Evolutionary conservation across 2,329 filamentous ascomycete genomes (phyloP).

Genomic region (Fusarium haematococcum): DNA sequence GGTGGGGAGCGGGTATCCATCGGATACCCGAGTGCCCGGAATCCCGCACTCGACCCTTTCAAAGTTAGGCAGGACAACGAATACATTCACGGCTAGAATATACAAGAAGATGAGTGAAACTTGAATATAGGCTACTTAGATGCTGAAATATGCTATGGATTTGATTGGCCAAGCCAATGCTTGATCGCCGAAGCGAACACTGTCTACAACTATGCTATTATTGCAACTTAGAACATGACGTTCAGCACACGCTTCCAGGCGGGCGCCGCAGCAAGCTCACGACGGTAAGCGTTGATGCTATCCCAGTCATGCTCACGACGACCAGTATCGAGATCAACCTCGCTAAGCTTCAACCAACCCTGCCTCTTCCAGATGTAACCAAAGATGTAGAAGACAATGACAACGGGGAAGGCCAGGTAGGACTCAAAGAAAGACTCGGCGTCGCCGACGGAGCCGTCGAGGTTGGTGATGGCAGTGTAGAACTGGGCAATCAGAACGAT

Average conservation of each 20-base stretch:
- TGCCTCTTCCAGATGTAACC: constrained; percentile 74
- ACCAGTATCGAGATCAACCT: constrained; percentile 77
- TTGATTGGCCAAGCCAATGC: background rate
- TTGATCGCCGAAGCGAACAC: background rate
- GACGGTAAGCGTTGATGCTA: constrained; percentile 61
- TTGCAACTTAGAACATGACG: constrained; percentile 43
- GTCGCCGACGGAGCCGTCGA: constrained; percentile 41
- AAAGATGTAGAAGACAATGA: constrained; percentile 63
- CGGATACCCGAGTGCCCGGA: constrained; percentile 14
- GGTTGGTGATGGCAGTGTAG: constrained; percentile 59
- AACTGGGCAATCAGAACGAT: constrained; percentile 69
- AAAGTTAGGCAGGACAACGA: background rate
- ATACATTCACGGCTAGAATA: background rate
- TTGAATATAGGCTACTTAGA: background rate
- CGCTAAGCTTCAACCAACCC: constrained; percentile 65
- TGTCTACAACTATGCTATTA: background rate
- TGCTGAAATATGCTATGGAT: background rate
- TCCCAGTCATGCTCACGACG: constrained; percentile 74
- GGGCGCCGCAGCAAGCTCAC: constrained; percentile 58
- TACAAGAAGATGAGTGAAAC: background rate
- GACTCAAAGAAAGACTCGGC: constrained; percentile 64
- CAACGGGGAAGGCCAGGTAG: constrained; percentile 66
- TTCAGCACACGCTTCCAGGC: constrained; percentile 56
- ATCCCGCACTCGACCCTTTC: background rate
- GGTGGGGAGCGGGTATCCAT: background rate